Evolutionary conservation across 2,329 filamentous ascomycete genomes (phyloP).

Genomic region (Verruconis gallopava): DNA sequence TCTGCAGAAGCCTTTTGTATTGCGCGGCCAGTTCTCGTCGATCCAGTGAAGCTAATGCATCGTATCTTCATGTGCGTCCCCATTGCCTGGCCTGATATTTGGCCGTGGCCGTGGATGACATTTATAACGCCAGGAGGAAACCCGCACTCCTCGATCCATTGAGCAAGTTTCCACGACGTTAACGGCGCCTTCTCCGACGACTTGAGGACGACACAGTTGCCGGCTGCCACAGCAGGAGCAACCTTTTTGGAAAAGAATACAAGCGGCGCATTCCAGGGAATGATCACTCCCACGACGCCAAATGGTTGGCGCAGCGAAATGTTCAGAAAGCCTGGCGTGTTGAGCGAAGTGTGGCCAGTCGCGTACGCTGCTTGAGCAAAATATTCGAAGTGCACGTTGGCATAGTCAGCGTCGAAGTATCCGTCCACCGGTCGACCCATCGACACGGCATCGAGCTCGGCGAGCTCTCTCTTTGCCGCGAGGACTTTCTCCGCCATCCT

Average conservation of each 20-base stretch:
- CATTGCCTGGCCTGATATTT: constrained; percentile 5
- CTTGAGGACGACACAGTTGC: constrained; percentile 11
- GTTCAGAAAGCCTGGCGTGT: constrained; percentile 12
- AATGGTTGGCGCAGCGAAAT: constrained; percentile 19
- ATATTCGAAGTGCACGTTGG: constrained; percentile 8
- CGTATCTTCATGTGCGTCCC: constrained; percentile 7
- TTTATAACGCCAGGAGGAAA: constrained; percentile 13
- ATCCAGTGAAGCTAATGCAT: constrained; percentile 10
- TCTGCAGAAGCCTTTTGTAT: constrained; percentile 8
- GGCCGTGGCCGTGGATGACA: constrained; percentile 7
- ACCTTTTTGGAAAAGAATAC: constrained; percentile 24
- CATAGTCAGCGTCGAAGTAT: constrained; percentile 8
- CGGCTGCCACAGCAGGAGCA: constrained; percentile 10
- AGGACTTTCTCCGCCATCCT: constrained; percentile 6
- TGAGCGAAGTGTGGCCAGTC: constrained; percentile 9
- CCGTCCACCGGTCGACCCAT: constrained; percentile 6
- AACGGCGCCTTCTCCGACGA: constrained; percentile 7
- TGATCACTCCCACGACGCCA: constrained; percentile 23
- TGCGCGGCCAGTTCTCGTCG: constrained; percentile 9
- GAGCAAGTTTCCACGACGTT: constrained; percentile 7
- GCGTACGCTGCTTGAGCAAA: constrained; percentile 5
- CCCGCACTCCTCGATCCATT: constrained; percentile 9
- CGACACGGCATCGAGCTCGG: constrained; percentile 1
- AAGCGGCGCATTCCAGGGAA: constrained; percentile 10
- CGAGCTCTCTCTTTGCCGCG: constrained; percentile 12